These are phyloP conservation scores for Saccharomyces hybrid DNA, from an alignment of 1,139 yeast genomes.

Conservation along the genomic window DNA sequence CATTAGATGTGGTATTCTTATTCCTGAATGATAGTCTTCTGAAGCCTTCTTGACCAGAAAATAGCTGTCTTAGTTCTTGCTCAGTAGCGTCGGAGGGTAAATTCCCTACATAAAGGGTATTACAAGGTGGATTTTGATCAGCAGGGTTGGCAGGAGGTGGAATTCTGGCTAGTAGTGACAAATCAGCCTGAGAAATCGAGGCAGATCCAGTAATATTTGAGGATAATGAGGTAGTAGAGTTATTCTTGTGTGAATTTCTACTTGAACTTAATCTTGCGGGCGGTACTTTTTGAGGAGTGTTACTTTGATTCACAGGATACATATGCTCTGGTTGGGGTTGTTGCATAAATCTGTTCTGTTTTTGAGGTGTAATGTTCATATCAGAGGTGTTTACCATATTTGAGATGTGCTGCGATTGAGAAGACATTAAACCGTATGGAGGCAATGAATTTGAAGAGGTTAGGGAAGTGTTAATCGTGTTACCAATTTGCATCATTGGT, in stretches of 20 bases:
- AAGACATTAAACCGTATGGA: not conserved
- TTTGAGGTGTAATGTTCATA: constrained; percentile 2
- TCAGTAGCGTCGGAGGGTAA: constrained; percentile 96
- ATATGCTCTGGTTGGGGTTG: constrained; percentile 7
- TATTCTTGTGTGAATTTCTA: constrained; percentile 9
- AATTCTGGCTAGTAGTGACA: constrained; percentile 64
- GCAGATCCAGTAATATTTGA: constrained; percentile 13
- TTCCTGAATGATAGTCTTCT: constrained; percentile 85
- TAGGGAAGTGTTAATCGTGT: constrained; percentile 21
- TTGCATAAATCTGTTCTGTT: constrained; percentile 5
- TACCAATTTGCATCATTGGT: constrained; percentile 23
- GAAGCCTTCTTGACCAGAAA: constrained; percentile 86
- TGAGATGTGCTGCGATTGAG: not conserved
- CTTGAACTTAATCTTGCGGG: constrained; percentile 11
- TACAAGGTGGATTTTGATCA: constrained; percentile 97
- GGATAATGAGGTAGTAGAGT: constrained; percentile 3
- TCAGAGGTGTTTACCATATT: constrained; percentile 2
- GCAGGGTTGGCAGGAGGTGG: constrained; percentile 99
- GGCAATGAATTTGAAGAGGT: constrained; percentile 3
- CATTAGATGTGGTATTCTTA: constrained; percentile 38
- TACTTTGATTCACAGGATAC: constrained; percentile 7
- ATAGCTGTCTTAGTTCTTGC: constrained; percentile 78
- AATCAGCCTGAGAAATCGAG: constrained; percentile 48
- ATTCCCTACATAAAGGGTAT: constrained; percentile 92
- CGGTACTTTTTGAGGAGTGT: constrained; percentile 14